Percentiles rank a stretch among this genome's conserved stretches.
Evolutionary conservation across 2,329 filamentous ascomycete genomes (phyloP).

Genomic region (Talaromyces rugulosus): DNA sequence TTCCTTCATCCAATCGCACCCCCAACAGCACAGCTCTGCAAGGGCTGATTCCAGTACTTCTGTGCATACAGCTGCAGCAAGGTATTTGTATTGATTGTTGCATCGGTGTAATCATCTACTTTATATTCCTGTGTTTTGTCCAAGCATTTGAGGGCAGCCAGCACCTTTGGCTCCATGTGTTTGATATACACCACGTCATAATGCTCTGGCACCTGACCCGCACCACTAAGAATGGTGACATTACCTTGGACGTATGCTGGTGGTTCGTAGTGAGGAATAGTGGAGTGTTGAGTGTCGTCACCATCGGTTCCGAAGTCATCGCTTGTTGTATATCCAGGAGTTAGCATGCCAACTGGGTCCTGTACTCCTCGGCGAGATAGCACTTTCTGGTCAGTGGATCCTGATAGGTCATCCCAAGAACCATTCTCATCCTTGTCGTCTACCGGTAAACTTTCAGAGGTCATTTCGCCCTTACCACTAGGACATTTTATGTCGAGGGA

Average conservation of each 20-base stretch:
- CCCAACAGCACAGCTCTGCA: background rate
- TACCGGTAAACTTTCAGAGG: background rate
- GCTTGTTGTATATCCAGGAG: conserved; percentile 25
- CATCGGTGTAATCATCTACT: conserved; percentile 27
- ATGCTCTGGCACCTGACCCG: conserved; percentile 17
- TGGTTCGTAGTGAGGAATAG: conserved; percentile 20
- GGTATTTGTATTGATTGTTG: conserved; percentile 25
- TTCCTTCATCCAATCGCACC: background rate
- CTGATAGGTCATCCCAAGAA: background rate
- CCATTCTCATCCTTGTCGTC: background rate
- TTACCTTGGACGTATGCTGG: conserved; percentile 30
- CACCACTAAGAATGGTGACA: conserved; percentile 20
- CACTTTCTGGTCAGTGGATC: background rate
- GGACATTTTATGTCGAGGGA: background rate
- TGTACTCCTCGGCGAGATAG: background rate
- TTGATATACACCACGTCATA: conserved; percentile 24
- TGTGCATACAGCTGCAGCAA: conserved; percentile 28
- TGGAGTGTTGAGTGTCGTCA: conserved; percentile 27
- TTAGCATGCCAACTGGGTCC: conserved; percentile 22
- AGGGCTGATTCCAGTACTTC: conserved; percentile 15
- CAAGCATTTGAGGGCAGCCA: conserved; percentile 19
- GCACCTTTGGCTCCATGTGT: conserved; percentile 18
- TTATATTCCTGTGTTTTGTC: conserved; percentile 25
- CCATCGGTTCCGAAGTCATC: conserved; percentile 32
- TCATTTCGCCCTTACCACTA: background rate